Evolutionary conservation across 768 basidiomycete species (phyloP), one percentile per base, ranked within the genome.

Genomic region (Steccherinum ochraceum): DNA sequence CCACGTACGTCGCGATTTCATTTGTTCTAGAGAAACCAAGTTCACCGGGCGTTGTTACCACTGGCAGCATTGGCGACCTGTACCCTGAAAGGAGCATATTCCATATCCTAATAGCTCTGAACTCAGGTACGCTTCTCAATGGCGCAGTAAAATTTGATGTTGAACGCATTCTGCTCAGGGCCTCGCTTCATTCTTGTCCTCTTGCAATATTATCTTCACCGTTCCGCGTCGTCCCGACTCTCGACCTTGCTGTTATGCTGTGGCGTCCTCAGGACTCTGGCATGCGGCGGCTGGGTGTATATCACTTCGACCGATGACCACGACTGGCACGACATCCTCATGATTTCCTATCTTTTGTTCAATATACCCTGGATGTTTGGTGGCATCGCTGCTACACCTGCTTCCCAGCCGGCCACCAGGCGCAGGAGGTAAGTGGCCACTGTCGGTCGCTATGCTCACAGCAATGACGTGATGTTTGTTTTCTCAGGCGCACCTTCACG

Each of bases 281-380:
- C 80, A 2, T 94, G 92, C 59, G 93, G 89, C 25, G 91, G 93
- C 23, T 95, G 92, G 92, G 89, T 93, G 24, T 95, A 83, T 59
- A 81, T 94, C 60, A 93, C 93, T 0, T 89, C 88, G 2, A 80
- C 70, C 47, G 92, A 94, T 62, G 77, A 88, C 67, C 89, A 91
- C 58, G 85, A 88, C 60, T 72, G 74, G 12, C 93, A 95, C 67
- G 93, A 95, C 63, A 67, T 92, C 30, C 80, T 84, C 62, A 95
- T 95, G 93, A 83, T 94, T 52, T 65, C 77, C 47, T 95, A 94
- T 62, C 87, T 95, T 54, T 73, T 89, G 3, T 79, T 81, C 63
- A 92, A 89, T 60, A 60, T 92, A 2, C 93, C 93, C 3, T 95
- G 91, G 91, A 95, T 94, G 92, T 57, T 83, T 21, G 81, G 89